Evolutionary conservation across 805 yeast genomes (phyloP).

Genomic region (Suhomyces prunicola): DNA sequence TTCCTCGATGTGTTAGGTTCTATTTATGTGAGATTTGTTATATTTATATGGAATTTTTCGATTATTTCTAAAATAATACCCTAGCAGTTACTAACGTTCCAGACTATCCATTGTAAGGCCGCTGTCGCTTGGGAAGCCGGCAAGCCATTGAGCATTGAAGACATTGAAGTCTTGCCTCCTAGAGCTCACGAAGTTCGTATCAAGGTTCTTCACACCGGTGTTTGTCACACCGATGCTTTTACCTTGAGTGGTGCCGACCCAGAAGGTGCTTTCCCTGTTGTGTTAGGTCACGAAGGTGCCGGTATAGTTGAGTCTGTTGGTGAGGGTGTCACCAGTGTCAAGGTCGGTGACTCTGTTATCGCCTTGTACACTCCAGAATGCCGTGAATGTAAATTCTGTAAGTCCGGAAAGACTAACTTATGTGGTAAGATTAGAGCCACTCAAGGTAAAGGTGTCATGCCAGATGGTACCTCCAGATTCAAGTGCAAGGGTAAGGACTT

Average conservation of each 20-base stretch:
- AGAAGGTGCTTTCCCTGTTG: slow-evolving; percentile 91
- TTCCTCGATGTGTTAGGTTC: not conserved
- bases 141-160: slow-evolving; percentile 77
- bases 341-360: slow-evolving; percentile 90
- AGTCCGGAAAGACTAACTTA: slow-evolving; percentile 91
- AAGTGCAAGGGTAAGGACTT: slow-evolving; percentile 79
- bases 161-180: slow-evolving; percentile 89
- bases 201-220: slow-evolving; percentile 83
- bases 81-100: slow-evolving; percentile 16
- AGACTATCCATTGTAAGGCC: slow-evolving; percentile 82
- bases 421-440: slow-evolving; percentile 96
- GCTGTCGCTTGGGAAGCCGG: slow-evolving; percentile 98
- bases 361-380: slow-evolving; percentile 97
- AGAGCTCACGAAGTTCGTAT: slow-evolving; percentile 97
- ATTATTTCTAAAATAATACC: not conserved
- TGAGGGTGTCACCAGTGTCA: slow-evolving; percentile 86
- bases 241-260: slow-evolving; percentile 93
- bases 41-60: not conserved
- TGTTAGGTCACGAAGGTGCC: slow-evolving; percentile 98
- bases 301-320: slow-evolving; percentile 95
- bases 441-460: slow-evolving; percentile 98
- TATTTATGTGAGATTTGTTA: not conserved
- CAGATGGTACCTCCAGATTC: slow-evolving; percentile 95
- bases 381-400: slow-evolving; percentile 90
- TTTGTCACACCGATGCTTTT: slow-evolving; percentile 98